Evolutionary conservation across 2,329 filamentous ascomycete species (phyloP), one percentile per base, ranked within the genome.

Genomic region (Fusarium sp.): DNA sequence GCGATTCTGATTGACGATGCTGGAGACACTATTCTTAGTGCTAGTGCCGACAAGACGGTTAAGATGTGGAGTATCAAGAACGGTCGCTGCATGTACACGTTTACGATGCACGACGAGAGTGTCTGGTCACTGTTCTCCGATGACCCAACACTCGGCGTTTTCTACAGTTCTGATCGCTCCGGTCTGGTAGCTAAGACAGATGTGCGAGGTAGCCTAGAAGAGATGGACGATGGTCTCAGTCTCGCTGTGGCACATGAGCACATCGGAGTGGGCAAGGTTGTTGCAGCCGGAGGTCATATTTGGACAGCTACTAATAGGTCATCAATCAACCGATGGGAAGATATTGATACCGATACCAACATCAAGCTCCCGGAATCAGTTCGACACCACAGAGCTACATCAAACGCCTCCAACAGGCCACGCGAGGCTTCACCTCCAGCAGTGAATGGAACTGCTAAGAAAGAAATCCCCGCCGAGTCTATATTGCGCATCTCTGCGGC

Each of bases 91-190:
- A 95, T 98, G 91, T 93, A 98, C 80, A 99, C 96, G 1, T 87
- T 99, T 74, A 98, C 94, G 57, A 99, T 99, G 96, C 96, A 99
- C 81, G 97, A 97, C 77, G 94, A 97, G 77, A 98, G 94, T 77
- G 93, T 99, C 23, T 99, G 96, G 96, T 97, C 93, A 3, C 85
- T 99, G 23, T 97, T 92, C 80, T 98, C 96, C 0, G 90, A 95
- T 56, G 89, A 97, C 74, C 94, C 94, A 1, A 87, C 91, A 62
- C 86, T 99, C 6, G 91, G 91, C 12, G 88, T 97, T 30, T 98
- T 99, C 80, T 98, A 98, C 82, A 98, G 95, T 58, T 93, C 91
- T 73, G 96, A 99, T 80, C 90, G 95, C 53, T 94, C 93, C 2
- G 96, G 96, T 4, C 81, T 98, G 65, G 91, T 99, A n/a, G 95